A percentile compares a stretch with the other conserved stretches of the same genome.
These are phyloP conservation scores for Phaeoacremonium minimum DNA, from an alignment of 2,329 filamentous ascomycete genomes.

Conservation along the genomic window DNA sequence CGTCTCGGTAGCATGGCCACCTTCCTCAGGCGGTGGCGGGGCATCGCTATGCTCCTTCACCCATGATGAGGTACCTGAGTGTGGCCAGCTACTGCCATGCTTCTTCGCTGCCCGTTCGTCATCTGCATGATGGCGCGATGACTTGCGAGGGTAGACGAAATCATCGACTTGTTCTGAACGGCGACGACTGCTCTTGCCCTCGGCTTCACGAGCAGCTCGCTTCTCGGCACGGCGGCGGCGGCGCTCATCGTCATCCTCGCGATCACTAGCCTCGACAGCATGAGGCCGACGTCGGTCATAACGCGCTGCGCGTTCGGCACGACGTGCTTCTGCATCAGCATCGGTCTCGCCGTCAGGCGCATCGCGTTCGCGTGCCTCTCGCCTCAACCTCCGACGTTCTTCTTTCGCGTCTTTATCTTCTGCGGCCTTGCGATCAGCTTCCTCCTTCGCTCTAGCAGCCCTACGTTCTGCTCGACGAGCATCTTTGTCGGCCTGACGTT, in stretches of 20 bases:
- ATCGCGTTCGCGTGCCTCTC: constrained; percentile 34
- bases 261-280: constrained; percentile 17
- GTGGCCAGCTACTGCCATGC: constrained; percentile 45
- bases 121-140: constrained; percentile 19
- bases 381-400: constrained; percentile 31
- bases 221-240: constrained; percentile 49
- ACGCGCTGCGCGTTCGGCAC: constrained; percentile 34
- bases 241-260: constrained; percentile 50
- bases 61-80: constrained; percentile 62
- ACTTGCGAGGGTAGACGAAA: constrained; percentile 34
- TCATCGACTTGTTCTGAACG: constrained; percentile 36
- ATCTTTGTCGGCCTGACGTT: constrained; percentile 54
- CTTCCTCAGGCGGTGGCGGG: constrained; percentile 48
- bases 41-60: constrained; percentile 62
- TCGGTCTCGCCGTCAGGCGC: constrained; percentile 37
- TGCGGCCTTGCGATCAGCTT: constrained; percentile 41
- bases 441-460: constrained; percentile 42
- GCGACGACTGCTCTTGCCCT: constrained; percentile 36
- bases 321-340: constrained; percentile 8
- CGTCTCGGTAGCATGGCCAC: constrained; percentile 27
- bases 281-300: constrained; percentile 46
- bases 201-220: constrained; percentile 36
- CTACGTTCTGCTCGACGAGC: constrained; percentile 52
- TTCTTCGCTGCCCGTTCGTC: constrained; percentile 21
- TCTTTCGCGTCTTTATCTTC: constrained; percentile 31